Conservation (phyloP, 208 protist genomes). For the Willaertia magna region DNA sequence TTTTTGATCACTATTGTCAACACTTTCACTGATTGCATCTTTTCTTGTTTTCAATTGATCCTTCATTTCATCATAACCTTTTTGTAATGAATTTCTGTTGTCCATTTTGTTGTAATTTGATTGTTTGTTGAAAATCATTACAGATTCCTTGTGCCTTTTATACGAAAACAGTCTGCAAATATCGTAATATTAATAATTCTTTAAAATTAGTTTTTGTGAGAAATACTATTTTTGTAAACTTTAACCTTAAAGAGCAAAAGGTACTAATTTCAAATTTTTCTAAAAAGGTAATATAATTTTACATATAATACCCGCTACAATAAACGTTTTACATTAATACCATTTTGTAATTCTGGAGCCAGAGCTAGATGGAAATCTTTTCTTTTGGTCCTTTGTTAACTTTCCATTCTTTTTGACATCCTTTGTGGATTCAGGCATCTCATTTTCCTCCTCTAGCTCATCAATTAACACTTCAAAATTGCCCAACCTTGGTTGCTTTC, state of each 20-base stretch:
- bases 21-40: not conserved
- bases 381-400: not conserved
- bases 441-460: not conserved
- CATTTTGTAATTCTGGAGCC: not conserved
- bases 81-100: not conserved
- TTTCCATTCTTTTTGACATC: not conserved
- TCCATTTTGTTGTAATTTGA: too few species aligned
- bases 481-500: not conserved
- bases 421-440: not conserved
- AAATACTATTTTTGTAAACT: too few species aligned
- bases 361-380: not conserved
- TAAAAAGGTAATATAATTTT: too few species aligned
- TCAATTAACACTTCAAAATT: constrained; percentile 1
- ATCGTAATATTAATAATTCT: too few species aligned
- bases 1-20: not conserved
- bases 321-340: too few species aligned
- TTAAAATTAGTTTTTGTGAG: too few species aligned
- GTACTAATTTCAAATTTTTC: too few species aligned
- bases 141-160: too few species aligned
- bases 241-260: too few species aligned
- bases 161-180: too few species aligned
- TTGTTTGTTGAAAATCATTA: too few species aligned
- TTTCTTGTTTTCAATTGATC: not conserved
- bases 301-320: too few species aligned
- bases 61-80: not conserved